A percentile compares a stretch with the other conserved stretches of the same genome.
These are phyloP conservation scores for Plasmodium vivax DNA, from an alignment of 169 alveolate genomes.

Conservation along the genomic window DNA sequence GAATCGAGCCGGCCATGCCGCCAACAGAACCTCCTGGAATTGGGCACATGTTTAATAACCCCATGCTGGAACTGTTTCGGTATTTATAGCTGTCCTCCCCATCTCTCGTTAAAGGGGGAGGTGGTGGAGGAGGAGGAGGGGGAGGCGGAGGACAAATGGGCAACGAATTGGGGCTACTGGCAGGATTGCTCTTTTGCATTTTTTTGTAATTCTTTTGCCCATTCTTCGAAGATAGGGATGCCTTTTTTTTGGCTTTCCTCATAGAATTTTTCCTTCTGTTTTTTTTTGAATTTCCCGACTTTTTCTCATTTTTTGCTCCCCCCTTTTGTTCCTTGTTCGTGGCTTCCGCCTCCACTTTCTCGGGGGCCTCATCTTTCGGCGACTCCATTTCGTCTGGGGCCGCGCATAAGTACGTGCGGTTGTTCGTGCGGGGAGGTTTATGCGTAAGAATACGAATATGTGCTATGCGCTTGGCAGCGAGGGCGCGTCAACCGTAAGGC, in stretches of 20 bases:
- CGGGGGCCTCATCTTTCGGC: slow-evolving; percentile 24
- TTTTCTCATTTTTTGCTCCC: slow-evolving; percentile 31
- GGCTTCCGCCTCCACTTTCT: slow-evolving; percentile 13
- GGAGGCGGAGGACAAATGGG: slow-evolving; percentile 42
- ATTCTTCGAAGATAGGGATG: slow-evolving; percentile 23
- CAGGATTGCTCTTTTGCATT: slow-evolving; percentile 4
- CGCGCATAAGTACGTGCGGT: background rate
- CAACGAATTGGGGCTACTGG: background rate
- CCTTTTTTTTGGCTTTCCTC: slow-evolving; percentile 25
- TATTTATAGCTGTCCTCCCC: slow-evolving; percentile 10
- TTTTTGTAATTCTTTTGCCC: slow-evolving; percentile 24
- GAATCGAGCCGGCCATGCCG: background rate
- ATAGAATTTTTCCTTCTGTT: slow-evolving; percentile 7
- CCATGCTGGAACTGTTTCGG: background rate
- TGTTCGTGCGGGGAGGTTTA: background rate
- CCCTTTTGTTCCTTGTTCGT: slow-evolving; percentile 1
- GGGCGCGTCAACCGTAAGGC: background rate
- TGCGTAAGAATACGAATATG: background rate
- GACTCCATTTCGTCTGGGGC: slow-evolving; percentile 11
- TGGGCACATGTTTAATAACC: background rate
- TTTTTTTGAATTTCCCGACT: slow-evolving; percentile 14
- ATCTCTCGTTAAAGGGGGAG: slow-evolving; percentile 26
- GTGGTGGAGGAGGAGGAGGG: slow-evolving; percentile 61
- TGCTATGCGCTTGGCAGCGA: background rate
- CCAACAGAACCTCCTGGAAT: background rate